phyloP scores from a whole-genome alignment of 345 rosid genomes.

The Euphorbia pulcherrima region DNA sequence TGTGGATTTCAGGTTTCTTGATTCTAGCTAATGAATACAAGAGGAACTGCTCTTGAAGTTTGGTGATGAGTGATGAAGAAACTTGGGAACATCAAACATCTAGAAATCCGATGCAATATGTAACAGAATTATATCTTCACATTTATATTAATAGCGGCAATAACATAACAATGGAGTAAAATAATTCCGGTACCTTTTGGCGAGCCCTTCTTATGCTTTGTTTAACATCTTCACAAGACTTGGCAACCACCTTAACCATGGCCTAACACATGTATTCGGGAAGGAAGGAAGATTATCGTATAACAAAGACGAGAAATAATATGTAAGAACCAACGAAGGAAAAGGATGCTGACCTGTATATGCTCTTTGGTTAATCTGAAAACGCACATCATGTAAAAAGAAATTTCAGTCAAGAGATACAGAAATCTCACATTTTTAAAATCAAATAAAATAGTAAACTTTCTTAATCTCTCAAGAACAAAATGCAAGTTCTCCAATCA shows the following conservation, averaged over 20 bases:
- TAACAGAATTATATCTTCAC: neutral
- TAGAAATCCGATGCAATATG: neutral
- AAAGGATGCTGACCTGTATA: conserved; percentile 50
- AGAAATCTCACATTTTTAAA: neutral
- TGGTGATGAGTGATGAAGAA: neutral
- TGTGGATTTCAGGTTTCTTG: neutral
- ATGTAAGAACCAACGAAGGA: neutral
- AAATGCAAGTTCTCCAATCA: neutral
- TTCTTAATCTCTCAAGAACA: neutral
- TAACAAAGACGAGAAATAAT: neutral
- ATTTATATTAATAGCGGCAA: neutral
- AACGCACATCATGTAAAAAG: conserved; percentile 13
- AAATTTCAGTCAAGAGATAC: conserved; percentile 13
- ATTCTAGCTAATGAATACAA: neutral
- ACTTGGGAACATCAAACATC: neutral
- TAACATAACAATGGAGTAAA: neutral
- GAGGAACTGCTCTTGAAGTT: neutral
- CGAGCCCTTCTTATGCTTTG: conserved; percentile 90
- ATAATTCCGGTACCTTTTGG: conserved; percentile 56
- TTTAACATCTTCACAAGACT: conserved; percentile 83
- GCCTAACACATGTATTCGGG: conserved; percentile 43
- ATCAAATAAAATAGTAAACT: neutral
- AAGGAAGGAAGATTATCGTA: neutral
- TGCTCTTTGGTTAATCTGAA: conserved; percentile 93
- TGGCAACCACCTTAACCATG: conserved; percentile 79